Base-by-base conservation (phyloP, 2,329 filamentous ascomycete species). In the Scleromitrula shiraiana region DNA sequence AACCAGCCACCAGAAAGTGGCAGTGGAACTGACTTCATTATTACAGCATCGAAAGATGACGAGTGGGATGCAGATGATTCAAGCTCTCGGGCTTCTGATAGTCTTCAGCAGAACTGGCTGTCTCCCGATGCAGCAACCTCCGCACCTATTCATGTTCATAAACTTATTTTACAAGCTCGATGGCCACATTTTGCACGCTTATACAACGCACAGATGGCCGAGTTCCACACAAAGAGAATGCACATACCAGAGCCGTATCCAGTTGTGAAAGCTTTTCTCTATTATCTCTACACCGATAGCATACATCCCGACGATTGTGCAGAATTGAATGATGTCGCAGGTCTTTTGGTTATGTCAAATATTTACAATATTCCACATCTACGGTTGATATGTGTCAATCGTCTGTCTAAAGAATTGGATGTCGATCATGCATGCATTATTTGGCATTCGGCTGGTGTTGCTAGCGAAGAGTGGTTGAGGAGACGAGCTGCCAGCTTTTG, bases 281-380 rank as follows among this genome's bases (percentile, higher is more conserved):
- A 93, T 68, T 98, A 96, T 62, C 78, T 98, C 1, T 98, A 98
- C 67, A 96, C 93, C 0, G 93, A 98, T 66, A 91, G 84, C 57
- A 96, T 98, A 56, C 73, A 80, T 55, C 64, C 66, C 2, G 70
- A 74, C 22, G 66, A 70, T n/a, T 70, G 72, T 39, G 78, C 79
- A 0, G 77, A 83, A 41, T 78, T 96, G 17, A 80, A 83, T 24
- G 90, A 96, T 58, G 89, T 97, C 12, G 91, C 93, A 0, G 91
- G 93, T 7, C 80, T 98, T 66, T 76, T 98, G 3, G 91, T 98
- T 55, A 94, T 98, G 87, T 89, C 89, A 36, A 96, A 97, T 65
- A 87, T 97, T 39, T 98, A 98, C 69, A 91, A 96, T 63, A 94
- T 98, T 70, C 90, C 90, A 1, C 88, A 93, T 57, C 79, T 98